These are phyloP conservation scores for Tilletia setariae DNA, from an alignment of 1,284 basidiomycete species.

Conservation along the genomic window DNA sequence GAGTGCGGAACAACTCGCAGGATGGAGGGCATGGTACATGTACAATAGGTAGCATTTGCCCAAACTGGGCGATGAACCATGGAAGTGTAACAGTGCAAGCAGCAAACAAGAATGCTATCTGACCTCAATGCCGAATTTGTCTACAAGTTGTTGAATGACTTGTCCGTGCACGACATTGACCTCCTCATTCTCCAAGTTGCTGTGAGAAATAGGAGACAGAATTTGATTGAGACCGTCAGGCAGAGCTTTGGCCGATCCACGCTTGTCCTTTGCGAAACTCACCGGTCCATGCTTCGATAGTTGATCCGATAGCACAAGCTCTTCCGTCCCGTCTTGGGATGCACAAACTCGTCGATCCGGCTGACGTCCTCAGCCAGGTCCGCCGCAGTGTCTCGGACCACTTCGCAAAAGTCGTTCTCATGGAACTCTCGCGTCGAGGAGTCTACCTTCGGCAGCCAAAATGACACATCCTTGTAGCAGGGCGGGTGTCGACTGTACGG, in stretches of 20 bases:
- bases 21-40: no score
- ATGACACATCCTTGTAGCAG: conserved; percentile 62
- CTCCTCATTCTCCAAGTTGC: conserved; percentile 84
- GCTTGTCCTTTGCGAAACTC: conserved; percentile 29
- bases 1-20: no score
- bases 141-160: conserved; percentile 56
- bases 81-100: not conserved
- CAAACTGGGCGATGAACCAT: no score
- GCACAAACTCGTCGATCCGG: conserved; percentile 82
- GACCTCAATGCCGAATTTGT: conserved; percentile 56
- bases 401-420: conserved; percentile 95
- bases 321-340: conserved; percentile 78
- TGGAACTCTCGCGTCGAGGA: conserved; percentile 61
- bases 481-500: conserved; percentile 51
- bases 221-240: not conserved
- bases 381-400: conserved; percentile 84
- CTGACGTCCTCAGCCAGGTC: conserved; percentile 88
- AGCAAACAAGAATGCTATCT: not conserved
- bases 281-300: conserved; percentile 96
- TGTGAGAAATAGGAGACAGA: conserved; percentile 46
- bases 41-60: no score
- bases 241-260: conserved; percentile 5
- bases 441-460: conserved; percentile 54
- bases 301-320: conserved; percentile 88
- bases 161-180: conserved; percentile 71